Conservation (phyloP, 768 basidiomycete species). For the Tulasnella sp. region DNA sequence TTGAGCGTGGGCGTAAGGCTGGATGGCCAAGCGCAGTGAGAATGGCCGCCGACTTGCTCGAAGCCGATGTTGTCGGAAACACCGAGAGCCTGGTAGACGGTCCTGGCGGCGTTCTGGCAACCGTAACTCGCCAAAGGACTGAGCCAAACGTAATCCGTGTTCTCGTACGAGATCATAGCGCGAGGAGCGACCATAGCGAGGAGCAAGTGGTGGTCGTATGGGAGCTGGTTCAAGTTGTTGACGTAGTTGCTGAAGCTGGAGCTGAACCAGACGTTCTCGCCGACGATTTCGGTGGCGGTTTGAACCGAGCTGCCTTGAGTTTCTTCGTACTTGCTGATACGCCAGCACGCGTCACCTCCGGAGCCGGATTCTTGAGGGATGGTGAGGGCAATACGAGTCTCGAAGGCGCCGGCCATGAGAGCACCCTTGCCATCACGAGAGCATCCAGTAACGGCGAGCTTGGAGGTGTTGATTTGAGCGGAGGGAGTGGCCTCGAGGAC, state of each 20-base stretch:
- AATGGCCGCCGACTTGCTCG: slow-evolving; percentile 53
- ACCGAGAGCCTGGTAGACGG: slow-evolving; percentile 52
- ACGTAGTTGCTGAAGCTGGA: slow-evolving; percentile 49
- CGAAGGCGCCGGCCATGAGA: slow-evolving; percentile 56
- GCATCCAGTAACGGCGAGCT: slow-evolving; percentile 57
- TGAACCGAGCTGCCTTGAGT: slow-evolving; percentile 47
- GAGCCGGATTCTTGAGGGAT: slow-evolving; percentile 63
- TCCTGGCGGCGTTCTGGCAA: slow-evolving; percentile 50
- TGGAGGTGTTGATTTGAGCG: slow-evolving; percentile 48
- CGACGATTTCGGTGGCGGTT: slow-evolving; percentile 56
- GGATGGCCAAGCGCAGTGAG: slow-evolving; percentile 55
- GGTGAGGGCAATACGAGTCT: slow-evolving; percentile 55
- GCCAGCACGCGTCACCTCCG: slow-evolving; percentile 60
- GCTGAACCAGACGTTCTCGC: slow-evolving; percentile 63
- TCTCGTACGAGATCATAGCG: slow-evolving; percentile 52
- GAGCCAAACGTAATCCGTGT: slow-evolving; percentile 56
- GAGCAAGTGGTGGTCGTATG: slow-evolving; percentile 59
- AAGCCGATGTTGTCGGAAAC: slow-evolving; percentile 50
- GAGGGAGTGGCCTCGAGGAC: slow-evolving; percentile 51
- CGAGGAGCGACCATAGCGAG: slow-evolving; percentile 56
- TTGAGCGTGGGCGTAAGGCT: slow-evolving; percentile 46
- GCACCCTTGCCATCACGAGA: slow-evolving; percentile 62
- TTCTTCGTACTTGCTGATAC: slow-evolving; percentile 51
- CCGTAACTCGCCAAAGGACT: slow-evolving; percentile 52
- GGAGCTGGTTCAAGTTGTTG: slow-evolving; percentile 47